Percentiles rank a stretch among this genome's conserved stretches.
Conservation (phyloP, 768 basidiomycete species). For the Thelephora ganbajun region DNA sequence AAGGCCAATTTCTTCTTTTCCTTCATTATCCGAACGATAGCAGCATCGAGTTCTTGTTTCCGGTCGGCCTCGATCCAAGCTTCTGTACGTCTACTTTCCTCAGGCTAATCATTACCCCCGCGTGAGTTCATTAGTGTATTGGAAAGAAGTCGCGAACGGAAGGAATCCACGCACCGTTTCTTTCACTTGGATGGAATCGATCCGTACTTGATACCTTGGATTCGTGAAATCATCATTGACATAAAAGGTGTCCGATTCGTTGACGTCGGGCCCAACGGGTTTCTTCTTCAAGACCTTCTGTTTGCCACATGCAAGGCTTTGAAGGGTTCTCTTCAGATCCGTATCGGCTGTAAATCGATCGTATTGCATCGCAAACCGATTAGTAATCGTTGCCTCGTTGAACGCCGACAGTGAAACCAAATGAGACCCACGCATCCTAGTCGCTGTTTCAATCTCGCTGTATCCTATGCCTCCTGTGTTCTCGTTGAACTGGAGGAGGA, state of each 20-base stretch:
- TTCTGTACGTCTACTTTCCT: slow-evolving; percentile 77
- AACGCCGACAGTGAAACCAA: neutral
- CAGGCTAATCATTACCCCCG: slow-evolving; percentile 39
- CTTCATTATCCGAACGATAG: slow-evolving; percentile 96
- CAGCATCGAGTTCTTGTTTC: slow-evolving; percentile 76
- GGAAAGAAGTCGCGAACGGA: neutral
- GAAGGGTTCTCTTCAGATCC: slow-evolving; percentile 74
- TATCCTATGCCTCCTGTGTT: slow-evolving; percentile 38
- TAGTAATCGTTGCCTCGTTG: no score
- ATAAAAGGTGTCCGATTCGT: slow-evolving; percentile 59
- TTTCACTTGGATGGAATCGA: slow-evolving; percentile 92
- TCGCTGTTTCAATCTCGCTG: slow-evolving; percentile 50
- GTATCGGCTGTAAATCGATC: slow-evolving; percentile 36
- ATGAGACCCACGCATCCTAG: slow-evolving; percentile 50
- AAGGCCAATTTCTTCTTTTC: slow-evolving; percentile 72
- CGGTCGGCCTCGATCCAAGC: slow-evolving; percentile 79
- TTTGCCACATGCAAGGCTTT: slow-evolving; percentile 85
- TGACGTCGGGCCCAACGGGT: slow-evolving; percentile 66
- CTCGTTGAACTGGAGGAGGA: slow-evolving; percentile 79
- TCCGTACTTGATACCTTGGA: slow-evolving; percentile 65
- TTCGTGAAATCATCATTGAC: slow-evolving; percentile 81
- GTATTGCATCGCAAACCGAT: no score
- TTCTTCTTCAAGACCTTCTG: slow-evolving; percentile 77
- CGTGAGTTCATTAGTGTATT: neutral
- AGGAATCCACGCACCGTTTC: slow-evolving; percentile 49